Evolutionary conservation across 2,329 filamentous ascomycete species (phyloP).

Genomic region (Alternaria gaisen): DNA sequence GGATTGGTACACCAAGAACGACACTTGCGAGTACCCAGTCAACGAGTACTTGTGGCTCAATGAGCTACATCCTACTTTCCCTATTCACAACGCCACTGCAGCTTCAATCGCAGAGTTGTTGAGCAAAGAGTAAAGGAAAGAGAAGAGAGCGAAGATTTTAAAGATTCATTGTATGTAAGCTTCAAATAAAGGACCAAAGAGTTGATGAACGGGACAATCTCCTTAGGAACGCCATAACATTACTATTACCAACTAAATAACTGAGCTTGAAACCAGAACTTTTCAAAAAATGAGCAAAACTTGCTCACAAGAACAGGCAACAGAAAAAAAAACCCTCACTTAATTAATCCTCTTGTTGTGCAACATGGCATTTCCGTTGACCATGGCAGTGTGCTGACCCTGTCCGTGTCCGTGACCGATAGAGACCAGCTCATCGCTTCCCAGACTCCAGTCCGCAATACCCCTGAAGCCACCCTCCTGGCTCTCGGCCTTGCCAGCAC

Average conservation of each 20-base stretch:
- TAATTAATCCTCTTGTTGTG: not conserved
- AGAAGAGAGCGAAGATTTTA: not conserved
- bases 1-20: constrained; percentile 49
- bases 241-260: not conserved
- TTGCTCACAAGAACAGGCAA: not conserved
- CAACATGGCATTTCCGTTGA: not conserved
- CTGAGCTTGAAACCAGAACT: not conserved
- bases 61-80: constrained; percentile 69
- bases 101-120: constrained; percentile 45
- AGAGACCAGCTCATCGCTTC: constrained; percentile 23
- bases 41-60: constrained; percentile 74
- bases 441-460: constrained; percentile 46
- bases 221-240: not conserved
- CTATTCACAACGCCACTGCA: constrained; percentile 68
- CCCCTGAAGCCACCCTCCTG: constrained; percentile 48
- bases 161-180: not conserved
- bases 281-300: not conserved
- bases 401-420: constrained; percentile 1
- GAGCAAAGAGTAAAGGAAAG: constrained; percentile 7
- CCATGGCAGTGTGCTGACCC: constrained; percentile 2
- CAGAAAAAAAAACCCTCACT: not conserved
- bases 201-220: not conserved
- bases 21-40: constrained; percentile 63
- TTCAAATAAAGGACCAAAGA: not conserved
- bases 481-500: constrained; percentile 57